Percentiles rank a stretch among this genome's conserved stretches.
These are phyloP conservation scores for Phytopythium litorale DNA, from an alignment of 352 stramenopile genomes.

Conservation along the genomic window DNA sequence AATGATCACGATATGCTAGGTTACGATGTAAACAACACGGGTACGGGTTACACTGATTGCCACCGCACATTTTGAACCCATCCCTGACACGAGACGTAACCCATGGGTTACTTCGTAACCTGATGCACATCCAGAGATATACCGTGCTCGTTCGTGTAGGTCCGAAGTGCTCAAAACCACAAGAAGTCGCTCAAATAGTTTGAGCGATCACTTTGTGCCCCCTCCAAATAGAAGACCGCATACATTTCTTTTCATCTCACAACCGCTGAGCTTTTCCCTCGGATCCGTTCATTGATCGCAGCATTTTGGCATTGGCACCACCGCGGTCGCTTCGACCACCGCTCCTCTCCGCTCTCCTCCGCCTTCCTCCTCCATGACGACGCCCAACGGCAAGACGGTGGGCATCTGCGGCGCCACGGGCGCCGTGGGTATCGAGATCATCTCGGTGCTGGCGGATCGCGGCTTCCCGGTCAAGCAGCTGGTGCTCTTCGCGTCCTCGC, in stretches of 20 bases:
- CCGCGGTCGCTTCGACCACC: too few relatives aligned
- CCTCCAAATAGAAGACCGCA: neutral
- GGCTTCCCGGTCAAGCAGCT: slow-evolving; percentile 91
- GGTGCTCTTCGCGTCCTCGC: slow-evolving; percentile 94
- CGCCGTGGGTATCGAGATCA: slow-evolving; percentile 97
- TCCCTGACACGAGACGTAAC: neutral
- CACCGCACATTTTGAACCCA: neutral
- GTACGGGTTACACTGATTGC: neutral
- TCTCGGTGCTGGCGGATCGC: slow-evolving; percentile 81
- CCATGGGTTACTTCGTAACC: neutral
- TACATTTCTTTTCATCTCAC: slow-evolving; percentile 3
- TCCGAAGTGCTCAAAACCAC: slow-evolving; percentile 4
- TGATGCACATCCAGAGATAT: too few relatives aligned
- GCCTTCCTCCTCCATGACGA: slow-evolving; percentile 30
- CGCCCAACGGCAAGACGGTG: slow-evolving; percentile 56
- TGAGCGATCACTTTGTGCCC: slow-evolving; percentile 11
- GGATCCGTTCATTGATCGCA: neutral
- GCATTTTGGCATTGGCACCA: neutral
- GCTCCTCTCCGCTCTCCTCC: too few relatives aligned
- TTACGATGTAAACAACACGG: too few relatives aligned
- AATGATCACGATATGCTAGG: too few relatives aligned
- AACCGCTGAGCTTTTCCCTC: neutral
- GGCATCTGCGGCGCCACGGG: slow-evolving; percentile 87
- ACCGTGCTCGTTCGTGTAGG: neutral
- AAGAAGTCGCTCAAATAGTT: slow-evolving; percentile 19